Base-by-base conservation (phyloP, 192 early-diverging fungal genomes). In the Backusella liffmaniae region DNA sequence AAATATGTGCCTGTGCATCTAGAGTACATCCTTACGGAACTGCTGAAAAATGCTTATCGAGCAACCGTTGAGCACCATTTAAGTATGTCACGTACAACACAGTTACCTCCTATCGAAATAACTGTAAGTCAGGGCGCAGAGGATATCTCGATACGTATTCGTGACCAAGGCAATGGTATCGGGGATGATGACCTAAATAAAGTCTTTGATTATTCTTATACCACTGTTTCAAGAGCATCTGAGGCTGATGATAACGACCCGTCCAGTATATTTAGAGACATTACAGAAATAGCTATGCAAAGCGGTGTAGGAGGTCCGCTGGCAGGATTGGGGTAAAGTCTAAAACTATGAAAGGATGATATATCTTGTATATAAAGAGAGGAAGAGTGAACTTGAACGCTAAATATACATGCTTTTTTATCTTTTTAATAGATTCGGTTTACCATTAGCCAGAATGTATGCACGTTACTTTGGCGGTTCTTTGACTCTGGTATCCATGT, bases 141-240 rank as follows among this genome's bases (percentile, higher is more conserved):
- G 44, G 94, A 94, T 51, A 90, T 97, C 6, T 91, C 90, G 10
- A 90, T 99, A 46, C 86, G 97, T 70, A 90, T 99, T 51, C 83
- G 95, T 29, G 97, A 99, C 78, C 92, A 93, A 74, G 97, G 97
- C 42, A 95, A 96, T 30, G 97, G 97, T 30, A 94, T 99, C 67
- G 80, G 93, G 8, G 80, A 87, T 21, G 82, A 92, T 72, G 92
- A 96, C 76, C 80, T 95, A 78, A 84, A 84, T 35, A 87, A 90
- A 21, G 88, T 96, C 2, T 99, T 96, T 86, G 96, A 99, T 72
- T 99, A 97, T 82, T 94, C 92, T 4, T 97, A 92, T 84, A 96
- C 97, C 12, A 96, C 96, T 4, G 94, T 96, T 21, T 86, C 90
- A 66, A 88, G 89, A 37, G 84, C 84, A 35, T 87, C 89, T 59